Percentiles rank a stretch among this genome's conserved stretches.
phyloP scores from a whole-genome alignment of 164 flowering plant genomes.

The Echeveria elegans region DNA sequence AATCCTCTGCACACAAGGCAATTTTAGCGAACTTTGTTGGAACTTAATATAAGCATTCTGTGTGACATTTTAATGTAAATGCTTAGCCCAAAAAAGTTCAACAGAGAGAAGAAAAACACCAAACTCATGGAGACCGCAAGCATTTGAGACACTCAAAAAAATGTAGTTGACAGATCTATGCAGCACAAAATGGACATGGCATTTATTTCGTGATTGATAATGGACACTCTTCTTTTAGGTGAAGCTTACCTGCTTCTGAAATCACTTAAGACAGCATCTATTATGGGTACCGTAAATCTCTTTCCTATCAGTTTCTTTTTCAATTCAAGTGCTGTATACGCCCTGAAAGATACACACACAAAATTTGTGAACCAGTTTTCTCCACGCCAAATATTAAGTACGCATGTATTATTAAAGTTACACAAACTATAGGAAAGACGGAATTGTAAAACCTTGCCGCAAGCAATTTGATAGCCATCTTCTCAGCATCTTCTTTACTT shows the following conservation, averaged over 20 bases:
- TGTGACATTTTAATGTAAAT: background rate
- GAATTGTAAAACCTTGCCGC: constrained; percentile 43
- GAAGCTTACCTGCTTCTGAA: constrained; percentile 43
- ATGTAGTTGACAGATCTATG: background rate
- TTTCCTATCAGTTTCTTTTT: constrained; percentile 64
- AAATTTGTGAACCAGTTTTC: background rate
- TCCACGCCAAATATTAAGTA: background rate
- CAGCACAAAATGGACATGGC: background rate
- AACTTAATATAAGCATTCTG: background rate
- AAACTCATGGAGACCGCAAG: background rate
- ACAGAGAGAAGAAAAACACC: background rate
- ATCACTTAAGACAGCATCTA: constrained; percentile 43
- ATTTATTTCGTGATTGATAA: background rate
- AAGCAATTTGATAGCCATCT: constrained; percentile 45
- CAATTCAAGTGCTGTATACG: constrained; percentile 62
- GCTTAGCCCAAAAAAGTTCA: background rate
- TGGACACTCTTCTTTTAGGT: background rate
- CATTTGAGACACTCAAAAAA: background rate
- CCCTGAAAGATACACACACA: constrained; percentile 34
- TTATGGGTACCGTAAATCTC: constrained; percentile 28
- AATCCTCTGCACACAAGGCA: constrained; percentile 43
- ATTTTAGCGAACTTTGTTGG: background rate
- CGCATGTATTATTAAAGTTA: background rate
- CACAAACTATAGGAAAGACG: background rate
- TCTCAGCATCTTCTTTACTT: constrained; percentile 41